phyloP scores from a whole-genome alignment of 495 filamentous ascomycete species.

The Pseudomonodictys pantanalensis region DNA sequence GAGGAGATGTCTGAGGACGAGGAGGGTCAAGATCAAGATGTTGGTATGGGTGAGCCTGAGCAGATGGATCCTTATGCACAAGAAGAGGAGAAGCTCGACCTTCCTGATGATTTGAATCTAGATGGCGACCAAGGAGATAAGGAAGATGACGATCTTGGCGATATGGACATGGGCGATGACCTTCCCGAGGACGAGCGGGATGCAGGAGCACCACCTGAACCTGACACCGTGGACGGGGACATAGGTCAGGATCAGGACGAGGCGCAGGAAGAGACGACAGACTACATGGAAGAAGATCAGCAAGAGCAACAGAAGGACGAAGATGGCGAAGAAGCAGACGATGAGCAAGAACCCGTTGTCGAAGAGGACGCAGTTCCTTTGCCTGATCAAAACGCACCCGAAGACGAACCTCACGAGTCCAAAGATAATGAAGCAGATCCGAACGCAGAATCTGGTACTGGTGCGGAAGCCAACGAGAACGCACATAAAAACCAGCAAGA shows the following conservation, averaged over 20 bases:
- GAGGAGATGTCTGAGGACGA: conserved; percentile 61
- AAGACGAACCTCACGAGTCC: conserved; percentile 13
- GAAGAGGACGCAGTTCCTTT: conserved; percentile 35
- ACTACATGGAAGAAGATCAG: conserved; percentile 46
- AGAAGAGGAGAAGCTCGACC: conserved; percentile 64
- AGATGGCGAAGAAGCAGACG: conserved; percentile 40
- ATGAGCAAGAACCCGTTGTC: too few relatives aligned
- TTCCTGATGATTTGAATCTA: conserved; percentile 68
- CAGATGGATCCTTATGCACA: conserved; percentile 69
- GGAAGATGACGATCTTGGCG: conserved; percentile 23
- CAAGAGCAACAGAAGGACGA: conserved; percentile 42
- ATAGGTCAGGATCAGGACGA: conserved; percentile 63
- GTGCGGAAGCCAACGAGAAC: conserved; percentile 29
- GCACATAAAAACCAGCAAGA: conserved; percentile 25
- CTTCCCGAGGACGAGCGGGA: conserved; percentile 45
- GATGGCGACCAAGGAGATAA: conserved; percentile 50
- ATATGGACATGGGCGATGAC: conserved; percentile 64
- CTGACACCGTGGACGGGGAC: conserved; percentile 16
- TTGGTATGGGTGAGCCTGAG: conserved; percentile 59
- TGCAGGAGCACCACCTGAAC: conserved; percentile 19
- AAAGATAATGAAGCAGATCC: conserved; percentile 25
- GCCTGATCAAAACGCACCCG: conserved; percentile 16
- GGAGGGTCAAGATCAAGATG: conserved; percentile 60
- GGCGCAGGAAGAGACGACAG: conserved; percentile 42
- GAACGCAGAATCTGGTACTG: conserved; percentile 27